Evolutionary conservation across 352 stramenopile genomes (phyloP), one percentile per base, ranked within the genome.

Genomic region (Thalassiosira sp.): DNA sequence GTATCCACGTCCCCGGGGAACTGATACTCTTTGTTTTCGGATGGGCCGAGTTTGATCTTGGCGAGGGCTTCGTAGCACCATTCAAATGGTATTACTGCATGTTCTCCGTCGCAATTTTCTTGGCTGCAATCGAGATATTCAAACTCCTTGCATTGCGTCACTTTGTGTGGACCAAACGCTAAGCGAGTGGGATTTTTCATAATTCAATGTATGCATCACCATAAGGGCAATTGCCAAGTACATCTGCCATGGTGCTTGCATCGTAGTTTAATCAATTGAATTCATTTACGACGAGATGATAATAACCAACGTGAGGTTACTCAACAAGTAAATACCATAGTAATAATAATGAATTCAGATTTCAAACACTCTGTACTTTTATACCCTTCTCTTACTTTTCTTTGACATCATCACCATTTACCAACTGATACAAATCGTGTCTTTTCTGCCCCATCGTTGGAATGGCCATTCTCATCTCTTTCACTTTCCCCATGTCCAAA

Each of bases 401-500:
- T 45, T 45, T 45, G 3, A 13, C 35, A 45, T 51, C 43, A 25
- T 37, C 22, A 20, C 51, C 67, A 28, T 54, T 52, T 16, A 76
- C 33, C 33, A 90, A 67, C 5, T 95, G 86, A 85, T 99, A 99
- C 45, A 99, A 76, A 87, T 99, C 97, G 15, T 82, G 80, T 68
- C 97, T 91, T 67, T 94, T 95, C 87, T 99, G 97, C 51, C 89
- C 84, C n/a, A 87, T 88, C 20, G 96, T 98, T 24, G 97, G 97
- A 75, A 99, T 99, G 72, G 96, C 97, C 63, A 86, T 91, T 61
- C 97, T 93, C 89, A 99, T 97, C 79, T 98, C 94, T 25, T 96
- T 89, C 1, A 98, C 94, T 49, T 95, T 92, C 11, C 91, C 87
- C 20, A 99, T 77, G 76, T 99, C 95, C 25, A 99, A 88, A 67